Base-by-base conservation (phyloP, 2,329 filamentous ascomycete genomes). In the Arthrobotrys sphaeroides region DNA sequence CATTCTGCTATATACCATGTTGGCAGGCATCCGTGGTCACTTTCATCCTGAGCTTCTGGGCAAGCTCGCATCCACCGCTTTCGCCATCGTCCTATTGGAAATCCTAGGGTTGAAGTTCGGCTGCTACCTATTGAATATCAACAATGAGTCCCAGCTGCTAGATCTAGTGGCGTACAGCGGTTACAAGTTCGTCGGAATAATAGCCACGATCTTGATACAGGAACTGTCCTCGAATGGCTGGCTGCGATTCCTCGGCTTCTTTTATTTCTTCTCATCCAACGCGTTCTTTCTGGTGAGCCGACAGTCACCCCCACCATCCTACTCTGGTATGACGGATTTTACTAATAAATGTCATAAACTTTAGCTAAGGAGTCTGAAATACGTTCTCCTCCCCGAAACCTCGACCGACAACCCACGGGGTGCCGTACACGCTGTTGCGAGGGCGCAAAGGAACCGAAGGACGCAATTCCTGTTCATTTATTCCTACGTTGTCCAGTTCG, bases 161-260 rank as follows among this genome's bases (percentile, higher is more conserved):
- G 95, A 99, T 80, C 84, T 99, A 59, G 90, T 99, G 64, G 96
- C 96, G 3, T 99, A 99, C 84, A 94, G 91, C 1, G 96, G 96
- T 18, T 99, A 99, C 85, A 99, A 99, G 83, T 99, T 99, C 81
- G 94, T 99, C 26, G 95, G 94, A 31, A 93, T 97, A 79, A 99
- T 99, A 76, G 87, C 92, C 57, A 97, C 94, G 0, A 89, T 98
- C 77, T 87, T 91, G 10, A 55, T 74, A 16, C 70, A 74, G n/a
- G 70, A 74, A 36, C 40, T 74, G 4, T 74, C 61, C 9, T 40
- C 45, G 10, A 84, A 94, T 16, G 91, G 94, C 20, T 95, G 93
- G 1, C 91, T 94, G 57, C 91, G 93, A 65, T 96, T 91, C 92
- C 85, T 93, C 61, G 87, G 97, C 67, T 99, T 99, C 82, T 83